Evolutionary conservation across 768 basidiomycete species (phyloP).

Genomic region (Scleroderma bovista): DNA sequence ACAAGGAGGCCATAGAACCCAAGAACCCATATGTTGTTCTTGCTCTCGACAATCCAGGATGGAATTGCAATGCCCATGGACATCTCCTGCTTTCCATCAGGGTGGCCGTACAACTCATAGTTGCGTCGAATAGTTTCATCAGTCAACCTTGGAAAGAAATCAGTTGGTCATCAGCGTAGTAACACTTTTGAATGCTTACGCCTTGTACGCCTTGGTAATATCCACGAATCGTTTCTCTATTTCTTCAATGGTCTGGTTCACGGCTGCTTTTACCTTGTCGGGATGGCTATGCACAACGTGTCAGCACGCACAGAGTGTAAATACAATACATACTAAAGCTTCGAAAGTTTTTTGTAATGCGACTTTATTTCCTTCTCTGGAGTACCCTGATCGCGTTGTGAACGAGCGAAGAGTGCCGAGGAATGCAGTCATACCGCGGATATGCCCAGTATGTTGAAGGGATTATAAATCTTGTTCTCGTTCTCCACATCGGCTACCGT

Average conservation of each 20-base stretch:
- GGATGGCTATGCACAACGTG: slow-evolving; percentile 62
- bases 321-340: slow-evolving; percentile 57
- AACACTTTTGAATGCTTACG: slow-evolving; percentile 42
- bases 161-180: neutral
- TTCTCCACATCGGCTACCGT: slow-evolving; percentile 48
- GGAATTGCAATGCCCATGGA: slow-evolving; percentile 95
- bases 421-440: slow-evolving; percentile 39
- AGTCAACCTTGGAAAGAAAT: slow-evolving; percentile 55
- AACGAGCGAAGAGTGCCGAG: neutral
- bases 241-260: slow-evolving; percentile 80
- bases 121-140: slow-evolving; percentile 92
- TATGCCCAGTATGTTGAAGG: slow-evolving; percentile 90
- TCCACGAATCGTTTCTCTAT: slow-evolving; percentile 86
- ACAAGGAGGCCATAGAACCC: slow-evolving; percentile 84
- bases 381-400: slow-evolving; percentile 39
- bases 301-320: neutral
- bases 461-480: slow-evolving; percentile 79
- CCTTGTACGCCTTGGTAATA: slow-evolving; percentile 96
- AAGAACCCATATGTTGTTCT: slow-evolving; percentile 89
- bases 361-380: slow-evolving; percentile 92
- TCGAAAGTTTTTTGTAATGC: slow-evolving; percentile 88
- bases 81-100: slow-evolving; percentile 93
- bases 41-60: slow-evolving; percentile 85
- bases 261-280: slow-evolving; percentile 85
- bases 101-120: slow-evolving; percentile 84